These are phyloP conservation scores for Kwoniella shivajii DNA, from an alignment of 1,284 basidiomycete genomes.

Conservation along the genomic window DNA sequence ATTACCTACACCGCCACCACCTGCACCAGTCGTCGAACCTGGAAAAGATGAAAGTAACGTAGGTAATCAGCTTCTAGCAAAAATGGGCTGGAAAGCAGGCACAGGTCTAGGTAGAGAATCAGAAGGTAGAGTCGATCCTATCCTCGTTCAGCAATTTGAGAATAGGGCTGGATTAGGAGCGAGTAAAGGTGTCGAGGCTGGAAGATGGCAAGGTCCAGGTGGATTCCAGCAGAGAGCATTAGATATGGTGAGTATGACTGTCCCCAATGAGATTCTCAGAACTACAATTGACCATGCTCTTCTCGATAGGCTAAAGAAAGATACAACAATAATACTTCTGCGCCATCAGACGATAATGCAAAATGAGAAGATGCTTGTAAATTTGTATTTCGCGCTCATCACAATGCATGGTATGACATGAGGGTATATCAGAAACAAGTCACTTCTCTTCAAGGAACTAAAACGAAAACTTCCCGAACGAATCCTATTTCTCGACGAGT, in stretches of 20 bases:
- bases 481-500: no score
- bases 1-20: conserved; percentile 56
- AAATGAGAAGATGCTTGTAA: no score
- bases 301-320: neutral
- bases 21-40: conserved; percentile 65
- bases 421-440: no score
- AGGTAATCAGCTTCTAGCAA: conserved; percentile 85
- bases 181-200: conserved; percentile 79
- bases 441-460: no score
- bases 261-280: no score
- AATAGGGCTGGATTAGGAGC: conserved; percentile 84
- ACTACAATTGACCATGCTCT: neutral
- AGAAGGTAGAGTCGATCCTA: conserved; percentile 81
- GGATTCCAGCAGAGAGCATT: conserved; percentile 42
- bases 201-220: conserved; percentile 63
- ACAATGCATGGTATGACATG: no score
- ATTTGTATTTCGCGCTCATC: no score
- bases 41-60: conserved; percentile 77
- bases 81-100: conserved; percentile 94
- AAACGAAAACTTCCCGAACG: no score
- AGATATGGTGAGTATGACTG: conserved; percentile 46
- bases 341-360: no score
- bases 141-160: conserved; percentile 81
- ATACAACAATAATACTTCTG: no score
- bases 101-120: conserved; percentile 77